Evolutionary conservation across 306 rosid genomes (phyloP), one percentile per base, ranked within the genome.

Genomic region (Cercis canadensis): DNA sequence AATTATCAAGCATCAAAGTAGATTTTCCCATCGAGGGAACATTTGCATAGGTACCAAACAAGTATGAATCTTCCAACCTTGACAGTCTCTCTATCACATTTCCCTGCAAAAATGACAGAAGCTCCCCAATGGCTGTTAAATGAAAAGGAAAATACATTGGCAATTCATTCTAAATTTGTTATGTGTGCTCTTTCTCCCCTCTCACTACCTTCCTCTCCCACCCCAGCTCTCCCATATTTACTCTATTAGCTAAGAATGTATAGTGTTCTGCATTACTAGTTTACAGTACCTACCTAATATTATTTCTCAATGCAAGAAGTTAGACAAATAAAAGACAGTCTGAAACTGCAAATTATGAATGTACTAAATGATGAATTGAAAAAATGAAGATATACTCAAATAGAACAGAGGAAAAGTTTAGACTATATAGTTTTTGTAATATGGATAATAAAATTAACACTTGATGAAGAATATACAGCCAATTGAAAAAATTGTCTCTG

Each of bases 391-490:
- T 47, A 49, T 41, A 61, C 65, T 31, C 5, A 46, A 62, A 73
- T 56, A 29, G 53, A 64, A 33, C 46, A 53, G 51, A 43, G 16
- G 29, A 56, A 57, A 57, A 57, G 11, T 44, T 43, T 56, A 57
- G 74, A 57, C 41, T 17, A 37, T 52, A 16, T n/a, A n/a, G 29
- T 13, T 69, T 69, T 19, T 65, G 74, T 43, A 72, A 53, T 51
- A 80, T 76, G 71, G 40, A 78, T 54, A 71, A 54, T 65, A 56
- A 83, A 84, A 79, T 70, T 64, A 80, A 81, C 82, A 74, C 63
- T 72, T 61, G 63, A 78, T n/a, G n/a, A n/a, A 61, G 79, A 84
- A 87, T 85, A 60, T 87, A 87, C 90, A 88, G 69, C 84, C 83
- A 72, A 80, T 66, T 33, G 69, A 56, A 56, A 75, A 70, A 64